Base-by-base conservation (phyloP, 2,329 filamentous ascomycete genomes). In the Fusarium buxicola region DNA sequence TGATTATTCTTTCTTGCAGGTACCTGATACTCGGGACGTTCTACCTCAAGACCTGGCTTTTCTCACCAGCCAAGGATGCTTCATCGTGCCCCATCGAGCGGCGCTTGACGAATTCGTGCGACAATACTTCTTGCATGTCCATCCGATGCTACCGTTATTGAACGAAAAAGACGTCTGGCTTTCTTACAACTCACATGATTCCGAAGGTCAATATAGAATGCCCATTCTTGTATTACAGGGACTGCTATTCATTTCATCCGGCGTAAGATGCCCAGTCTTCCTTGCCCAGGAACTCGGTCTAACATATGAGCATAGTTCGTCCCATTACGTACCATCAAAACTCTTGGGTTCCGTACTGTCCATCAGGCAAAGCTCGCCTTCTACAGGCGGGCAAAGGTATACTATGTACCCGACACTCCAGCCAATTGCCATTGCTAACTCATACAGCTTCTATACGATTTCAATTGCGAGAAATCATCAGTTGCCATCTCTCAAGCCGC, bases 101-200 rank as follows among this genome's bases (percentile, higher is more conserved):
- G 63, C 63, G 8, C 60, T 73, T 8, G 66, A 72, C 30, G 69
- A 73, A 31, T 72, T 73, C n/a, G 32, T 73, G n/a, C 30, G 62
- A 7, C 65, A 71, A 16, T 73, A 73, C 48, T 73, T 73, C 12
- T 35, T 64, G 1, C 69, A 73, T n/a, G 68, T 73, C 0, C 71
- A 73, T 35, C 71, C 71, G 3, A 66, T 73, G 48, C 65, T 73
- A 11, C 71, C 71, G 1, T 43, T 73, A 0, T 8, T 73, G 4
- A 68, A 70, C 7, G 68, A 70, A 10, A 69, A 62, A 39, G 68
- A 70, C 7, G 66, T 68, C 7, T 70, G 68, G 68, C 48, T 60
- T 8, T 44, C 63, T 7, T 70, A 71, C 7, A 68, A 65, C 16
- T 59, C 63, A 7, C 51, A 47, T 2, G 53, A 62, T 15, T 15